phyloP scores from a whole-genome alignment of 371 early-diverging fungal genomes.

The Umbelopsis sp. region DNA sequence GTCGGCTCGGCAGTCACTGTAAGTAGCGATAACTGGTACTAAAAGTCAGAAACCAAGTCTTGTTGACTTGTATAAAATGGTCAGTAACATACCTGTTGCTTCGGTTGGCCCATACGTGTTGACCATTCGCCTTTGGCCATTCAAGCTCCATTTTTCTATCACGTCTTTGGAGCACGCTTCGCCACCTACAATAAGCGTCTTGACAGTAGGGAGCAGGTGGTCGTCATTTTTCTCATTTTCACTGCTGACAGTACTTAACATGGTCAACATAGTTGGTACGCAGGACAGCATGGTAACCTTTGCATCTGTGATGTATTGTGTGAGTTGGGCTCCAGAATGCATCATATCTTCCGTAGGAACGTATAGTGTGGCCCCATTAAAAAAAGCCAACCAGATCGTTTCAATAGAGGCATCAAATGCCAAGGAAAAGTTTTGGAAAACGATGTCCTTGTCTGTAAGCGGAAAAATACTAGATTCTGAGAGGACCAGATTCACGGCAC shows the following conservation, averaged over 20 bases:
- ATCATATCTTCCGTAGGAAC: slow-evolving; percentile 14
- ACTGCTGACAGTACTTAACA: background rate
- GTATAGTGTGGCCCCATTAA: background rate
- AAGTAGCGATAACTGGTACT: background rate
- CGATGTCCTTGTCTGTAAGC: background rate
- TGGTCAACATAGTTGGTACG: background rate
- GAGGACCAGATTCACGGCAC: background rate
- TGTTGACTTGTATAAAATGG: background rate
- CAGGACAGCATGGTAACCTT: background rate
- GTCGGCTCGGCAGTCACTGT: background rate
- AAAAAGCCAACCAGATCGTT: slow-evolving; percentile 12
- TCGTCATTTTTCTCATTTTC: background rate
- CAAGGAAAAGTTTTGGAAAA: background rate
- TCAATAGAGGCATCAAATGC: slow-evolving; percentile 5
- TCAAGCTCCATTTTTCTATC: background rate
- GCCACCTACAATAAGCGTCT: background rate
- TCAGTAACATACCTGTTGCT: background rate
- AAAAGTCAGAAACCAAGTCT: background rate
- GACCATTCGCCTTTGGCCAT: slow-evolving; percentile 1
- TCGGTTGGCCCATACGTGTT: slow-evolving; percentile 7
- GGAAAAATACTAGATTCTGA: background rate
- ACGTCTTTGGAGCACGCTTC: background rate
- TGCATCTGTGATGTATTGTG: background rate
- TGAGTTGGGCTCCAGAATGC: background rate
- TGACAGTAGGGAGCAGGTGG: background rate